Conservation (phyloP, 352 stramenopile species). For the Pythium diclinum region DNA sequence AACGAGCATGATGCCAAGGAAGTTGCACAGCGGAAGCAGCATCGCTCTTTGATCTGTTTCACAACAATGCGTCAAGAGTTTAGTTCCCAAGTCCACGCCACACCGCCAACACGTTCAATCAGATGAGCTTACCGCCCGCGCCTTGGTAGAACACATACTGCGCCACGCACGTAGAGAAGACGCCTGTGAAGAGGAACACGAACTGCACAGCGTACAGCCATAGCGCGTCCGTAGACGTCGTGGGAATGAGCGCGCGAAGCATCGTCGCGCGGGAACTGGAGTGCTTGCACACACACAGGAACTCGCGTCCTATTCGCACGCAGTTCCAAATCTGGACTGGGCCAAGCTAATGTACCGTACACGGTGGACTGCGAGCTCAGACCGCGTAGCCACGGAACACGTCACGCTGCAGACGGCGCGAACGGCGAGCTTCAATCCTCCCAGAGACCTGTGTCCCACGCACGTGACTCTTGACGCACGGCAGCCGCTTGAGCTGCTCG, state of each 20-base stretch:
- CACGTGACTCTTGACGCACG: neutral
- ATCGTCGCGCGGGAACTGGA: neutral
- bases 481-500: neutral
- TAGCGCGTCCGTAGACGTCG: slow-evolving; percentile 4
- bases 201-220: slow-evolving; percentile 40
- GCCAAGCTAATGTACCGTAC: neutral
- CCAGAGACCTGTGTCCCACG: slow-evolving; percentile 1
- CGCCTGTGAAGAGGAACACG: slow-evolving; percentile 78
- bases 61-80: neutral
- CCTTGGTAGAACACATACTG: slow-evolving; percentile 86
- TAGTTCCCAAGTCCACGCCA: neutral
- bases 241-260: neutral
- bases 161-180: slow-evolving; percentile 81
- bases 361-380: neutral
- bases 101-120: neutral
- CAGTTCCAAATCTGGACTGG: neutral
- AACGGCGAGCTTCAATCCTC: neutral
- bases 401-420: neutral
- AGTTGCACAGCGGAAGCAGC: slow-evolving; percentile 85
- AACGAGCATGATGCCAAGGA: slow-evolving; percentile 85
- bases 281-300: neutral
- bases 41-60: slow-evolving; percentile 66
- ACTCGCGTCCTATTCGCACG: neutral
- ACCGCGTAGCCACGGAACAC: neutral
- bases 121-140: slow-evolving; percentile 34